Percentiles rank a stretch among this genome's conserved stretches.
These are phyloP conservation scores for Cyclotella sp. DNA, from an alignment of 108 stramenopile genomes.

Conservation along the genomic window DNA sequence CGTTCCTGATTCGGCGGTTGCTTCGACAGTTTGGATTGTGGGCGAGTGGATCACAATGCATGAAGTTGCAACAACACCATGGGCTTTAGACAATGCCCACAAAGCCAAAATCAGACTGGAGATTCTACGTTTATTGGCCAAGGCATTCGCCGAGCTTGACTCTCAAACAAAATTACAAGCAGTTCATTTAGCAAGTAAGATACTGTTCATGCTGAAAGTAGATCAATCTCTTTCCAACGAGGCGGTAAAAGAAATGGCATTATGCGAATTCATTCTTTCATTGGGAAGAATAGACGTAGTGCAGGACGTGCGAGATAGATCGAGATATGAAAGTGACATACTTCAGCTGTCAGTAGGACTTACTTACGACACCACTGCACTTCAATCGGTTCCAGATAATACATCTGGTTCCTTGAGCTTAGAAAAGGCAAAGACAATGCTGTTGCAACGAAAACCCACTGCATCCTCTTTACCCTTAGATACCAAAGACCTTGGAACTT, in stretches of 20 bases:
- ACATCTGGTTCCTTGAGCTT: constrained; percentile 33
- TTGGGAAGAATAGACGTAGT: constrained; percentile 91
- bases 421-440: constrained; percentile 58
- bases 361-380: constrained; percentile 57
- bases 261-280: constrained; percentile 94
- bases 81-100: constrained; percentile 30
- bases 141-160: constrained; percentile 72
- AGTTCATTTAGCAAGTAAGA: constrained; percentile 92
- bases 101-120: constrained; percentile 72
- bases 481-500: constrained; percentile 32
- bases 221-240: constrained; percentile 13
- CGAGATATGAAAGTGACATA: constrained; percentile 86
- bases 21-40: constrained; percentile 75
- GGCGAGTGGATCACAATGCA: constrained; percentile 73
- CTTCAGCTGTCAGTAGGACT: constrained; percentile 70
- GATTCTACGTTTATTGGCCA: constrained; percentile 84
- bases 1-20: constrained; percentile 64
- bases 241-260: constrained; percentile 31
- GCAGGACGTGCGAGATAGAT: constrained; percentile 96
- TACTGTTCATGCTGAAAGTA: constrained; percentile 55
- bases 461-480: constrained; percentile 74
- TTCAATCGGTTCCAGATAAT: constrained; percentile 48
- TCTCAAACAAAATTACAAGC: constrained; percentile 87
- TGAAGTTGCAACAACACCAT: constrained; percentile 14
- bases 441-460: constrained; percentile 60